phyloP scores from a whole-genome alignment of 108 stramenopile species.

The Cylindrotheca closterium region DNA sequence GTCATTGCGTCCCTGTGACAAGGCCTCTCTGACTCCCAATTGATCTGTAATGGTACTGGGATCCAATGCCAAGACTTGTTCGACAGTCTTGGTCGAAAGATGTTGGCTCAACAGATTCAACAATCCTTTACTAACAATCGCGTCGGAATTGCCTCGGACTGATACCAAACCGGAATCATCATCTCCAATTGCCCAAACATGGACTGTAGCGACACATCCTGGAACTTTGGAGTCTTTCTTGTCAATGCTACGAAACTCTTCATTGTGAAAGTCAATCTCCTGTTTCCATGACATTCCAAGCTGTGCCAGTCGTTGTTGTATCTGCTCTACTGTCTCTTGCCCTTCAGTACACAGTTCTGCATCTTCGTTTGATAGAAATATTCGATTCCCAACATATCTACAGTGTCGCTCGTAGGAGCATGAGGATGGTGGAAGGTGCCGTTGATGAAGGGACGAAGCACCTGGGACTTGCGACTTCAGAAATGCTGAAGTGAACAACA shows the following conservation, averaged over 20 bases:
- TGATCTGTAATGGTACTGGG: conserved; percentile 46
- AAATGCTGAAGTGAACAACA: too few relatives aligned
- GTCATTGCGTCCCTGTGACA: conserved; percentile 79
- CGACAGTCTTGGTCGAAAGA: conserved; percentile 19
- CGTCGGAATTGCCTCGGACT: conserved; percentile 65
- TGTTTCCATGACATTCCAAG: neutral
- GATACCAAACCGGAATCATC: conserved; percentile 16
- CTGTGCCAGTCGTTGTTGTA: neutral
- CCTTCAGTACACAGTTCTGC: too few relatives aligned
- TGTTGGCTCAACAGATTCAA: conserved; percentile 45
- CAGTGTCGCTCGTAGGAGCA: too few relatives aligned
- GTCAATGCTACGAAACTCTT: too few relatives aligned
- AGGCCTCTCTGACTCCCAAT: conserved; percentile 50
- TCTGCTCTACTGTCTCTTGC: too few relatives aligned
- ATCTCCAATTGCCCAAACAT: conserved; percentile 32
- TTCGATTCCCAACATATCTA: too few relatives aligned
- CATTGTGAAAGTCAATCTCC: too few relatives aligned
- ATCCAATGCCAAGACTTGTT: conserved; percentile 51
- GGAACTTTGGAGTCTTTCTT: conserved; percentile 35
- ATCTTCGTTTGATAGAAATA: too few relatives aligned
- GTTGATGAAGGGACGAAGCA: too few relatives aligned
- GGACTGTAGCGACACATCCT: conserved; percentile 77
- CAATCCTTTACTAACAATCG: conserved; percentile 72
- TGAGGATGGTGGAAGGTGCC: too few relatives aligned
- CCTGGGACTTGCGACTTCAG: too few relatives aligned